phyloP scores from a whole-genome alignment of 2,329 filamentous ascomycete species.

The Neopestalotiopsis sp. region DNA sequence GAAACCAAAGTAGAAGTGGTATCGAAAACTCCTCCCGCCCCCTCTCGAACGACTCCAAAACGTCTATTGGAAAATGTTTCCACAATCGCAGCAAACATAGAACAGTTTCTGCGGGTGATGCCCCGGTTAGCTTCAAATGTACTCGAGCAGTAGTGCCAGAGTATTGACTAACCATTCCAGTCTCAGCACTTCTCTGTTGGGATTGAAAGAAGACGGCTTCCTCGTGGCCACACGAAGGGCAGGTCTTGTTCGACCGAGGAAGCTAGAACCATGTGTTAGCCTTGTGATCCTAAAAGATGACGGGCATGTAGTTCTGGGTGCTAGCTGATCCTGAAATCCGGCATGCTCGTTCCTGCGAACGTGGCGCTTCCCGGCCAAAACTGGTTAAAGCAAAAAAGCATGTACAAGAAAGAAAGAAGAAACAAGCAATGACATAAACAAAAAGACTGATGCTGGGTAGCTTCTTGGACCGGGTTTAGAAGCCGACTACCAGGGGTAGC shows the following conservation, averaged over 20 bases:
- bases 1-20: constrained; percentile 23
- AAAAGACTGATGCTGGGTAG: not conserved
- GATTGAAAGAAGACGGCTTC: constrained; percentile 99
- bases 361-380: not conserved
- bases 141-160: not conserved
- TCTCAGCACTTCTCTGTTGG: constrained; percentile 94
- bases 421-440: not conserved
- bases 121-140: constrained; percentile 11
- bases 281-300: constrained; percentile 27
- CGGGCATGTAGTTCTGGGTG: constrained; percentile 31
- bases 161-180: constrained; percentile 82
- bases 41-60: constrained; percentile 13
- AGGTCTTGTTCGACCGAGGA: constrained; percentile 84
- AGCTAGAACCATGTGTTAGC: constrained; percentile 67
- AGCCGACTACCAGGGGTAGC: too few species aligned
- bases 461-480: not conserved
- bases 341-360: too few species aligned
- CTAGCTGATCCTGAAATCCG: constrained; percentile 14
- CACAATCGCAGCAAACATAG: constrained; percentile 93
- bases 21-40: constrained; percentile 26
- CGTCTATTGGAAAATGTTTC: constrained; percentile 76
- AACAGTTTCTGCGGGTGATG: constrained; percentile 73
- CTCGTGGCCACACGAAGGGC: constrained; percentile 82
- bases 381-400: not conserved
- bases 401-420: not conserved